Evolutionary conservation across 495 filamentous ascomycete genomes (phyloP), one percentile per base, ranked within the genome.

Genomic region (Daldinia concentrica): DNA sequence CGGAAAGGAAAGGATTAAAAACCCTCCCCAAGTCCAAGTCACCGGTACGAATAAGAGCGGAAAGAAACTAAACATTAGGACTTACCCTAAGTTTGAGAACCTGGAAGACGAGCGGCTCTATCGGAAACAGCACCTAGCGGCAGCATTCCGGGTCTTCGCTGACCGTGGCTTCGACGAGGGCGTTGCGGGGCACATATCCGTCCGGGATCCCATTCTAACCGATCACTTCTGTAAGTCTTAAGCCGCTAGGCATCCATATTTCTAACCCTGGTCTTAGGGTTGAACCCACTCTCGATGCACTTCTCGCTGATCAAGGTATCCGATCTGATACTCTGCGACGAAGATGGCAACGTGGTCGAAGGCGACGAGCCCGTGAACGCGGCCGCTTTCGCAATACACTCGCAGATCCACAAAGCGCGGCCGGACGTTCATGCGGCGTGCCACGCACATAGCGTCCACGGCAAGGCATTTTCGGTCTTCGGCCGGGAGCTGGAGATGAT

Each of bases 81-180:
- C 82, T 5, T 87, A 88, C 59, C 90, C 90, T 32, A 86, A 84
- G 51, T 90, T 90, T 71, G 81, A 85, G 8, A 85, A 83, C 36
- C 79, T 83, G 1, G 83, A 88, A 43, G 86, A 86, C 41, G 85
- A 91, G 75, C 85, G 91, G 19, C 74, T 89, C 64, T 91, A 89
- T 82, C 85, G 90, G 68, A 92, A 90, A 68, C 88, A 91, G 74
- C 89, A 90, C 61, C 87, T 92, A 76, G 90, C 90, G 0, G 89
- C 88, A 61, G 90, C 89, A n/a, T 93, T 90, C 72, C 86, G 89
- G 4, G 85, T 89, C 75, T 93, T 92, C 70, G 90, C 88, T 14
- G 88, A 88, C 66, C 80, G 87, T 34, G 90, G 90, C 6, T 92
- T 91, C 71, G 89, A 88, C 58, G 90, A 92, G 70, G 90, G 90